phyloP scores from a whole-genome alignment of 2,329 filamentous ascomycete species.

The Clonostachys solani region DNA sequence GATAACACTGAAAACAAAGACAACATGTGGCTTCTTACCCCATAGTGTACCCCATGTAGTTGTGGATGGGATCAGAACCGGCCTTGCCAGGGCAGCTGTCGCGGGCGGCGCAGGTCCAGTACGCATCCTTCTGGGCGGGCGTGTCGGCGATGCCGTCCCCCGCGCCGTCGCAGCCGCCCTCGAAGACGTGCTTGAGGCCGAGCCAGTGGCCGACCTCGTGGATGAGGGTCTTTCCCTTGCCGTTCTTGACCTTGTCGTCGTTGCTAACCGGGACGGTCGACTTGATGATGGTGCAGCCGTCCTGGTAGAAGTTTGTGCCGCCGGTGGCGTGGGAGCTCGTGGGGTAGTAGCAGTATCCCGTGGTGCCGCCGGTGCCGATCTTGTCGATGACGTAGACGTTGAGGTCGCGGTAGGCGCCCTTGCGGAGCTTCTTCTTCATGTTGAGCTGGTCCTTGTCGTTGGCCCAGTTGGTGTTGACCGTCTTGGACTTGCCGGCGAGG shows the following conservation, averaged over 20 bases:
- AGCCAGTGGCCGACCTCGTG: slow-evolving; percentile 3
- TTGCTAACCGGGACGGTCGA: slow-evolving; percentile 20
- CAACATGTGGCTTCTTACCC: slow-evolving; percentile 23
- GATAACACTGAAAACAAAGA: not conserved
- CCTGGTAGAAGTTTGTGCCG: slow-evolving; percentile 25
- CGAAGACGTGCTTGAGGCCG: slow-evolving; percentile 1
- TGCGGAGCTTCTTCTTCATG: slow-evolving; percentile 40
- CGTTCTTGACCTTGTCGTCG: slow-evolving; percentile 4
- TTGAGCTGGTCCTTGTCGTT: slow-evolving; percentile 20
- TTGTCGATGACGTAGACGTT: slow-evolving; percentile 37
- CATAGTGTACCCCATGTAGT: slow-evolving; percentile 34
- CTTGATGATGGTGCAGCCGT: slow-evolving; percentile 32
- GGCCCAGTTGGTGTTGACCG: slow-evolving; percentile 21
- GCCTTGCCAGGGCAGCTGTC: slow-evolving; percentile 24
- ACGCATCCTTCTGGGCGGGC: slow-evolving; percentile 24
- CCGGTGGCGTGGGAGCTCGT: slow-evolving; percentile 14
- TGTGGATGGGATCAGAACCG: slow-evolving; percentile 28
- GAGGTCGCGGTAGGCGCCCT: slow-evolving; percentile 33
- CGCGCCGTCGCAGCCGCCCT: slow-evolving; percentile 28
- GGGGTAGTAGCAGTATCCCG: slow-evolving; percentile 44
- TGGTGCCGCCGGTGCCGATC: slow-evolving; percentile 18
- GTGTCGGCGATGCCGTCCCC: slow-evolving; percentile 36
- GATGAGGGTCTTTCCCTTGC: slow-evolving; percentile 13
- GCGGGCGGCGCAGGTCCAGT: slow-evolving; percentile 28
- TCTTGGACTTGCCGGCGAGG: slow-evolving; percentile 17